Conservation (phyloP, 192 early-diverging fungal genomes). For the Jimgerdemannia flammicorona region DNA sequence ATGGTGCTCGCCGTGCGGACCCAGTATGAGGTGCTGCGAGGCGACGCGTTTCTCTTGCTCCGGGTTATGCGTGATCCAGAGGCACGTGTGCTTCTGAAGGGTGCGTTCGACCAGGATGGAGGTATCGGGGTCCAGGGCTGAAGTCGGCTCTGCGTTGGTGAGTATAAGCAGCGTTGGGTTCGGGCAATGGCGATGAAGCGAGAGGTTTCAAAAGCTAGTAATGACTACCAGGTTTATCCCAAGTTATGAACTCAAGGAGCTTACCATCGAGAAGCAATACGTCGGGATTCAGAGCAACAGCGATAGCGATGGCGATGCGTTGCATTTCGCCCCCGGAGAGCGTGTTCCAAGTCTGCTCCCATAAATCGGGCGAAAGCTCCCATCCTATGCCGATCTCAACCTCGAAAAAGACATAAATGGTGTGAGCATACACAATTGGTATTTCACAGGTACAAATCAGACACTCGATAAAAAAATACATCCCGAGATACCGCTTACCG, state of each 20-base stretch:
- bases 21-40: slow-evolving; percentile 12
- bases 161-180: too few relatives aligned
- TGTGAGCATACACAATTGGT: too few relatives aligned
- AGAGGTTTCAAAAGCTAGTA: too few relatives aligned
- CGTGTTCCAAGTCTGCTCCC: slow-evolving; percentile 72
- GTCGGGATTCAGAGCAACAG: slow-evolving; percentile 67
- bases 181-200: not conserved
- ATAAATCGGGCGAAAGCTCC: slow-evolving; percentile 61
- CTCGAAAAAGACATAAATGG: slow-evolving; percentile 22
- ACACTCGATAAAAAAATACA: too few relatives aligned
- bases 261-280: slow-evolving; percentile 78
- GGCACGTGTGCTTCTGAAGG: slow-evolving; percentile 56
- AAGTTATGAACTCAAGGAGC: too few relatives aligned
- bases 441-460: too few relatives aligned
- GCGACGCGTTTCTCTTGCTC: slow-evolving; percentile 60
- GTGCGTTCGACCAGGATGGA: slow-evolving; percentile 69
- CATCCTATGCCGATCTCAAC: slow-evolving; percentile 62
- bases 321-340: slow-evolving; percentile 88
- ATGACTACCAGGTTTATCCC: too few relatives aligned
- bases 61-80: slow-evolving; percentile 82
- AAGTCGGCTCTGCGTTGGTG: slow-evolving; percentile 89
- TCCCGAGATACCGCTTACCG: not conserved
- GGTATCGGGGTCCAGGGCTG: slow-evolving; percentile 74
- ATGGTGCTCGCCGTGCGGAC: too few relatives aligned
- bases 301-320: slow-evolving; percentile 76